Evolutionary conservation across 305 asterid genomes (phyloP).

Genomic region (Solanum hybrid): DNA sequence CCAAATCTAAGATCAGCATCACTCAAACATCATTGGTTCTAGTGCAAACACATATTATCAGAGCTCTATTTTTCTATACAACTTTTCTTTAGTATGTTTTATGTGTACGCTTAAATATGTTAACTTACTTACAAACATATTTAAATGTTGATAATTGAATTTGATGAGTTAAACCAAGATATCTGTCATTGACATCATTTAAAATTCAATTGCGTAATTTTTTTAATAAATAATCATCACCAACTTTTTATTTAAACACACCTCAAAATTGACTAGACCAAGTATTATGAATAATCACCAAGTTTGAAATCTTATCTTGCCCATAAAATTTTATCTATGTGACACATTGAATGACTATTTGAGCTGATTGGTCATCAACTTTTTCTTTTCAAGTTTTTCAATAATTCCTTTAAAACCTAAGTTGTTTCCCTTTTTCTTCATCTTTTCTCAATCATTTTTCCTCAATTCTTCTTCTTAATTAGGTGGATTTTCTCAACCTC

Average conservation of each 20-base stretch:
- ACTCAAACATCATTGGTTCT: background rate
- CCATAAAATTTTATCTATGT: no score
- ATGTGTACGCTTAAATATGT: background rate
- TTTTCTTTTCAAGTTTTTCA: no score
- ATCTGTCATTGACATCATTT: background rate
- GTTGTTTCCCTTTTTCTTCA: no score
- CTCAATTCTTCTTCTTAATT: background rate
- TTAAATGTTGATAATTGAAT: background rate
- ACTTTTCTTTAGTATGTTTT: background rate
- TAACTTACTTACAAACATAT: no score
- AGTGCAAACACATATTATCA: background rate
- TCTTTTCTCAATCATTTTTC: no score
- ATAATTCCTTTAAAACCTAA: no score
- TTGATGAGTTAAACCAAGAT: background rate
- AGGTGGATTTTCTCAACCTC: background rate
- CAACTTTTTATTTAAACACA: background rate
- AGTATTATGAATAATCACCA: background rate
- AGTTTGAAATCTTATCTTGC: background rate
- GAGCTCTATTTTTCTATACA: background rate
- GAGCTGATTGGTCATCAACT: no score
- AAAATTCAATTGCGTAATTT: background rate
- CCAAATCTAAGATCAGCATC: background rate
- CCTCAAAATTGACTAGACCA: background rate
- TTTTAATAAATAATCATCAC: no score
- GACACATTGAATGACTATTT: no score